Percentiles rank a stretch among this genome's conserved stretches.
phyloP scores from a whole-genome alignment of 1,284 basidiomycete genomes.

The Rhizopogon parksii region DNA sequence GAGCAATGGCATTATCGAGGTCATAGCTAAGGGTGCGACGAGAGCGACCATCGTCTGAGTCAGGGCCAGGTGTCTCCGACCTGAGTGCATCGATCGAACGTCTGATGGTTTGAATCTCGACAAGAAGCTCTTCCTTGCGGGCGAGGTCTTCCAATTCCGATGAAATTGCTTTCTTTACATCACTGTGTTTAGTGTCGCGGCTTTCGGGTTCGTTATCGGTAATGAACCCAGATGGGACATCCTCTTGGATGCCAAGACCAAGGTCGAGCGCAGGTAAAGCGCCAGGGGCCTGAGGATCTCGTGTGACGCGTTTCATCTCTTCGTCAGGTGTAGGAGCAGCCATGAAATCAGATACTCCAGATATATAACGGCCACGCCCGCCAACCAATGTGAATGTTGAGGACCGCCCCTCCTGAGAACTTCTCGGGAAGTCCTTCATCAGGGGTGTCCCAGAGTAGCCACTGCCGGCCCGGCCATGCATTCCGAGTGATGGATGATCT shows the following conservation, averaged over 20 bases:
- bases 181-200: constrained; percentile 27
- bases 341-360: constrained; percentile 67
- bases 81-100: constrained; percentile 69
- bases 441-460: constrained; percentile 47
- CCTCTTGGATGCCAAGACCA: constrained; percentile 61
- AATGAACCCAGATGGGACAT: constrained; percentile 66
- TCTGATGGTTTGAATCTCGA: constrained; percentile 72
- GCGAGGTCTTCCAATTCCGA: constrained; percentile 51
- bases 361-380: constrained; percentile 49
- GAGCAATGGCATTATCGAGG: constrained; percentile 41
- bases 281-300: constrained; percentile 44
- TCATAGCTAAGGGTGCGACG: constrained; percentile 64
- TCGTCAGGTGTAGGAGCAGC: constrained; percentile 54
- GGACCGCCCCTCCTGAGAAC: constrained; percentile 41
- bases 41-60: constrained; percentile 47
- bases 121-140: constrained; percentile 61
- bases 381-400: constrained; percentile 45
- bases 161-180: constrained; percentile 33
- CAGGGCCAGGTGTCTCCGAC: constrained; percentile 55
- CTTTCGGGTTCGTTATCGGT: constrained; percentile 25
- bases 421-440: constrained; percentile 52
- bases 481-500: constrained; percentile 61
- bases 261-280: constrained; percentile 69
- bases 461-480: constrained; percentile 59
- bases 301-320: constrained; percentile 45